Base-by-base conservation (phyloP, 768 basidiomycete genomes). In the Calvatia gigantea region DNA sequence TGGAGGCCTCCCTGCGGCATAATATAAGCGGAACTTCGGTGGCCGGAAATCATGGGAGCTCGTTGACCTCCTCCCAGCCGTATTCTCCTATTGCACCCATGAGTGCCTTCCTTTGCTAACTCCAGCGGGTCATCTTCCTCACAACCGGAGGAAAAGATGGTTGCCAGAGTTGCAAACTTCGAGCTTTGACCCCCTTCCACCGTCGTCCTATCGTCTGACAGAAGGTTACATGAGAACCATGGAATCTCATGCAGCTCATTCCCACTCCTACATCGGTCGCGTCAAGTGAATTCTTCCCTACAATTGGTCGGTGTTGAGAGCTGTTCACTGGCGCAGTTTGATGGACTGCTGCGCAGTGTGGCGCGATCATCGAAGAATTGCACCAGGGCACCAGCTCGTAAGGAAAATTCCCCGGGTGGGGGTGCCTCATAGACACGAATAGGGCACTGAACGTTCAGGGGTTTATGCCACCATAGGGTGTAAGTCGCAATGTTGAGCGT, bases 391-490 rank as follows among this genome's bases (percentile, higher is more conserved):
- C 27, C 31, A 19, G 46, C n/a, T 19, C 2, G 9, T 11, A n/a
- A 8, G 38, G 4, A 14, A 17, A 21, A 14, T 37, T 14, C 12
- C 1, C 6, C 14, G 12, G 6, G 19, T 29, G 45, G 7, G 11
- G 28, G 14, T n/a, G n/a, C n/a, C 4, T 52, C 35, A 12, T 47
- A 28, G 17, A 59, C 23, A 14, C 33, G 23, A 32, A 69, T 63
- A 6, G 65, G 68, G 17, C 57, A 57, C 6, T 58, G 59, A 0
- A 75, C 68, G 51, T 70, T 67, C 9, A 69, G 62, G 1, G 74
- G 75, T 60, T 77, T 77, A 27, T 66, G 33, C 73, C 70, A 75
- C 75, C 75, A 75, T 1, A 71, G 44, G 0, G 47, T 31, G 54
- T 72, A 75, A 11, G 62, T 67, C 8, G 65, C 54, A 12, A 65